Base-by-base conservation (phyloP, 306 rosid species). In the Abrus pulchellus region DNA sequence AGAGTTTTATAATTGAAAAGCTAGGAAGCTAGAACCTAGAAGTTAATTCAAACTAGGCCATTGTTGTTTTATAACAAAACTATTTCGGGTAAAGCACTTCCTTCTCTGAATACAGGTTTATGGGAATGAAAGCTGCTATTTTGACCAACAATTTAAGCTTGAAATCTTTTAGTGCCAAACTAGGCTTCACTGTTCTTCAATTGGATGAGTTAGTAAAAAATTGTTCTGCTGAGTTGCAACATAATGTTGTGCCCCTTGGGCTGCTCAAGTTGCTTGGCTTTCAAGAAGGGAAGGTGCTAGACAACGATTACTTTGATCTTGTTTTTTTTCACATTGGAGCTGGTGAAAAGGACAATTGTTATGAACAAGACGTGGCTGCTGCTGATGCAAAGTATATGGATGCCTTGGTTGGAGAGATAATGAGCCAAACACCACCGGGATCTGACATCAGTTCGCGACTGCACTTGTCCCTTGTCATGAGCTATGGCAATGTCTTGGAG, bases 81-180 rank as follows among this genome's bases (percentile, higher is more conserved):
- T 20, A 20, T 20, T 20, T 20, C 20, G 76, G 59, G 69, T 77
- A 38, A 81, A 85, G 14, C 40, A 7, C 43, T 78, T 84, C 50
- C 57, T 66, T 81, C 11, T 56, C n/a, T 7, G 45, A 66, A 72
- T 82, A 80, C 87, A 96, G 99, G 86, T 93, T 96, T 84, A 93
- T 96, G 97, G 98, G 97, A 86, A 89, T 96, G 97, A 96, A 90
- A 88, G 94, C 92, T 55, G 92, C 93, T 69, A 20, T 96, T 66
- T 27, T 93, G 78, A 88, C 98, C 14, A 84, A 84, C 77, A 89
- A 85, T 86, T 64, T 88, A 62, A 82, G 87, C 65, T 86, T 93
- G 87, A 86, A 93, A 82, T 88, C 86, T 72, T 86, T 90, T 56
- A 87, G 90, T 84, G 65, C 85, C 71, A 88, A 87, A 38, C 89